Evolutionary conservation across 805 yeast genomes (phyloP).

Genomic region (Metschnikowia lochheadii): DNA sequence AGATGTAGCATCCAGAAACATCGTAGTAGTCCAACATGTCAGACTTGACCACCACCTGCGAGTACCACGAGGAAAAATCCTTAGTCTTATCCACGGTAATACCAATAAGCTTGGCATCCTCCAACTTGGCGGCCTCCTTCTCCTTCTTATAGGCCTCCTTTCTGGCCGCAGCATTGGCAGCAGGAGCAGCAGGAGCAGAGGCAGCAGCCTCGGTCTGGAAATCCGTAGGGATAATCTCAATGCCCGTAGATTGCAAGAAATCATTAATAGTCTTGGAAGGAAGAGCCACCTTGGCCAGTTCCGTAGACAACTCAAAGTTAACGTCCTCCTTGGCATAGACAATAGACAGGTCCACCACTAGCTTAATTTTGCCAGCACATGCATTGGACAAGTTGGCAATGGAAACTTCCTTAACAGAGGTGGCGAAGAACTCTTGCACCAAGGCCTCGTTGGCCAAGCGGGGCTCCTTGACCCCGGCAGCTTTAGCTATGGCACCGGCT

Average conservation of each 20-base stretch:
- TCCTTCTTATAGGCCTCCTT: conserved; percentile 33
- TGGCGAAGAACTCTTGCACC: conserved; percentile 57
- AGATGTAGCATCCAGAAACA: conserved; percentile 96
- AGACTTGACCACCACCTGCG: conserved; percentile 92
- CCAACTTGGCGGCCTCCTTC: conserved; percentile 53
- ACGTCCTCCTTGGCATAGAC: conserved; percentile 34
- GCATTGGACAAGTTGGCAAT: conserved; percentile 46
- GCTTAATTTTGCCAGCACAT: conserved; percentile 53
- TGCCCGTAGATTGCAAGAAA: conserved; percentile 47
- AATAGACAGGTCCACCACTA: conserved; percentile 54
- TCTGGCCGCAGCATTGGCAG: conserved; percentile 18
- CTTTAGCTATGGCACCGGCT: conserved; percentile 56
- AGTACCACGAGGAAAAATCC: conserved; percentile 97
- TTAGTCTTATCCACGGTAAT: conserved; percentile 88
- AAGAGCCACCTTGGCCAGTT: conserved; percentile 48
- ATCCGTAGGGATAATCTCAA: conserved; percentile 53
- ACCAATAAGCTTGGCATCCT: conserved; percentile 89
- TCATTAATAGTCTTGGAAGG: conserved; percentile 44
- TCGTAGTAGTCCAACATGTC: conserved; percentile 99
- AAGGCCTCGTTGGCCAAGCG: conserved; percentile 83
- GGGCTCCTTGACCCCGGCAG: conserved; percentile 75
- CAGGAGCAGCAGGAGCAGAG: conserved; percentile 23
- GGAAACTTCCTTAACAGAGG: conserved; percentile 58
- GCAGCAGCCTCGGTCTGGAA: conserved; percentile 42
- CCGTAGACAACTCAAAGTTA: conserved; percentile 46